These are phyloP conservation scores for Atkinsonella texensis DNA, from an alignment of 2,329 filamentous ascomycete species.

Conservation along the genomic window DNA sequence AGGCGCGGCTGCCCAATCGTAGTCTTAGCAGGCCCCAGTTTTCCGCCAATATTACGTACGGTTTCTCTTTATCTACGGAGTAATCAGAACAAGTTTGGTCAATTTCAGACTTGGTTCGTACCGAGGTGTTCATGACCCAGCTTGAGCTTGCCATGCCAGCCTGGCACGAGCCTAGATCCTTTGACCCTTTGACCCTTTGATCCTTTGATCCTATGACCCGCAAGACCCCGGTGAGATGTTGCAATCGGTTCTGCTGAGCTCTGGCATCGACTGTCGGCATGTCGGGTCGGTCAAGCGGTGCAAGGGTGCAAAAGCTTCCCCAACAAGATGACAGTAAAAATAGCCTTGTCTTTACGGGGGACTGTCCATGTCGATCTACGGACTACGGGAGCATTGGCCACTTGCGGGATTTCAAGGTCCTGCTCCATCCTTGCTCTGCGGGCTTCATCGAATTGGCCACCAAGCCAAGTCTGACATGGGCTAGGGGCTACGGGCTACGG, in stretches of 20 bases:
- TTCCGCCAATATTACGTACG: too few relatives aligned
- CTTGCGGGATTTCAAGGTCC: neutral
- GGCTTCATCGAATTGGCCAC: neutral
- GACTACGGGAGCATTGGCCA: neutral
- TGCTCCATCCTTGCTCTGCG: neutral
- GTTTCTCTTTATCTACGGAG: neutral
- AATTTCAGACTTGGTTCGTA: too few relatives aligned
- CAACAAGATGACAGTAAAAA: neutral
- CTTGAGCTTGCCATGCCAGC: neutral
- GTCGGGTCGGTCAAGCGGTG: neutral
- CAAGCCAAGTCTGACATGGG: neutral
- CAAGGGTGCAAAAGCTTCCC: neutral
- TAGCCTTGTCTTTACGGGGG: too few relatives aligned
- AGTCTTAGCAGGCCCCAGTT: neutral
- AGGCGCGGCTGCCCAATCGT: neutral
- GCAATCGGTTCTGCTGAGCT: neutral
- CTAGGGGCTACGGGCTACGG: too few relatives aligned
- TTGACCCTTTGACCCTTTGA: neutral
- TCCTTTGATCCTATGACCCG: too few relatives aligned
- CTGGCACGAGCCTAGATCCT: neutral
- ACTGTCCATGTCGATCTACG: neutral
- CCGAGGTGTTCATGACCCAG: too few relatives aligned
- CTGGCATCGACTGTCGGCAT: neutral
- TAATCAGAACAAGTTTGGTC: neutral
- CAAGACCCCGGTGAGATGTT: neutral